phyloP scores from a whole-genome alignment of 73 alveolate genomes.

The Effrenium voratum region DNA sequence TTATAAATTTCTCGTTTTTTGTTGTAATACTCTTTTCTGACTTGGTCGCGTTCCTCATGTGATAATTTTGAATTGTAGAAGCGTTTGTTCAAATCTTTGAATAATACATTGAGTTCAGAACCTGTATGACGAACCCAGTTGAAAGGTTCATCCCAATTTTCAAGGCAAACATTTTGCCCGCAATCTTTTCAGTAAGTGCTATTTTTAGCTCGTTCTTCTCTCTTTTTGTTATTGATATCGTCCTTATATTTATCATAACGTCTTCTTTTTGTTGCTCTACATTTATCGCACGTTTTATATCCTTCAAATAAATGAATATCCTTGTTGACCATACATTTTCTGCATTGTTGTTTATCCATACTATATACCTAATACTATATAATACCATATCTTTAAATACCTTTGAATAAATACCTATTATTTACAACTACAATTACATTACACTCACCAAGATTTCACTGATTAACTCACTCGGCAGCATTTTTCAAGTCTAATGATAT shows the following conservation, averaged over 20 bases:
- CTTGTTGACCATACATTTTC: not conserved
- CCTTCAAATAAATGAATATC: not conserved
- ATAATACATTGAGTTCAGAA: constrained; percentile 3
- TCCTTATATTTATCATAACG: not conserved
- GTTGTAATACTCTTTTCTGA: not conserved
- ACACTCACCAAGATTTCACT: no score
- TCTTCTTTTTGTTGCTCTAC: not conserved
- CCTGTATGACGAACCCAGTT: constrained; percentile 31
- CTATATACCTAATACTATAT: not conserved
- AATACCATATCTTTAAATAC: not conserved
- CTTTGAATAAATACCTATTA: not conserved
- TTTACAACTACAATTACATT: no score
- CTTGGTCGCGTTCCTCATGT: not conserved
- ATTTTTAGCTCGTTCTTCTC: not conserved
- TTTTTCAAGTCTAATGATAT: no score
- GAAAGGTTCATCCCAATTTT: constrained; percentile 23
- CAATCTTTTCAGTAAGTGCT: not conserved
- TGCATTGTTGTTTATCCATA: not conserved
- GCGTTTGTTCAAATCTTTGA: not conserved
- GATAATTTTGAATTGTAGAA: not conserved
- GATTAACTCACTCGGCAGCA: no score
- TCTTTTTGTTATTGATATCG: not conserved
- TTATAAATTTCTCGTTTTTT: not conserved
- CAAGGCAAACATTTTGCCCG: not conserved
- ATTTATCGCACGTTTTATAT: not conserved